Percentiles rank a stretch among this genome's conserved stretches.
These are phyloP conservation scores for Neurospora tetrasperma DNA, from an alignment of 495 filamentous ascomycete genomes.

Conservation along the genomic window DNA sequence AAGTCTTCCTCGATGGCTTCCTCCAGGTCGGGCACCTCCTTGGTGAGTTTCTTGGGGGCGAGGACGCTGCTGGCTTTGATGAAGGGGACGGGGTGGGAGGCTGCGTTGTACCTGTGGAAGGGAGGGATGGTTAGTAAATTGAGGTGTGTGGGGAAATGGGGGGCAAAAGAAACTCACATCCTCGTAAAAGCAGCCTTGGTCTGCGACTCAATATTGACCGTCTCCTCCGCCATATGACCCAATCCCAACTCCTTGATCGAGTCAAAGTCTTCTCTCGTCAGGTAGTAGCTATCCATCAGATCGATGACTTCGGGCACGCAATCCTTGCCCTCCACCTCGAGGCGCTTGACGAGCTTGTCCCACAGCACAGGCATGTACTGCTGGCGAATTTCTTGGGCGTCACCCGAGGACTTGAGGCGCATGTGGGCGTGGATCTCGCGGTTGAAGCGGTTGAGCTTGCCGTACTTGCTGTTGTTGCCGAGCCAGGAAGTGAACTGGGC, in stretches of 20 bases:
- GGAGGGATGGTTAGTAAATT: constrained; percentile 9
- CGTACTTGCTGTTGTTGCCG: constrained; percentile 84
- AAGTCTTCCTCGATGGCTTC: constrained; percentile 93
- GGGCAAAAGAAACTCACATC: constrained; percentile 39
- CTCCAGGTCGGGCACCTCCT: constrained; percentile 85
- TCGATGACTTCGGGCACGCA: constrained; percentile 63
- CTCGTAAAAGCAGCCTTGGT: constrained; percentile 85
- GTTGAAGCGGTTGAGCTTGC: constrained; percentile 73
- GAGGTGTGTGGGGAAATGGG: not conserved
- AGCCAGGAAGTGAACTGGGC: constrained; percentile 78
- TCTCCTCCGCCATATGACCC: constrained; percentile 65
- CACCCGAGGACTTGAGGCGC: constrained; percentile 83
- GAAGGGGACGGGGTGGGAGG: constrained; percentile 85
- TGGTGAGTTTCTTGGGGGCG: constrained; percentile 56
- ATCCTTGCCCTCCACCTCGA: constrained; percentile 66
- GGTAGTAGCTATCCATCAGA: constrained; percentile 93
- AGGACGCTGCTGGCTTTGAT: constrained; percentile 80
- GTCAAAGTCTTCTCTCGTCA: constrained; percentile 94
- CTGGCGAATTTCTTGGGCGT: constrained; percentile 87
- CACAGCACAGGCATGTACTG: constrained; percentile 90
- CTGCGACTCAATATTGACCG: constrained; percentile 68
- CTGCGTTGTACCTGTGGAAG: constrained; percentile 60
- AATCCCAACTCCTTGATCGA: constrained; percentile 84
- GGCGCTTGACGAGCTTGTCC: constrained; percentile 60
- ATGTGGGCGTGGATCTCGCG: constrained; percentile 97